Evolutionary conservation across 352 stramenopile genomes (phyloP), one percentile per base, ranked within the genome.

Genomic region (Pythium brachiatum): DNA sequence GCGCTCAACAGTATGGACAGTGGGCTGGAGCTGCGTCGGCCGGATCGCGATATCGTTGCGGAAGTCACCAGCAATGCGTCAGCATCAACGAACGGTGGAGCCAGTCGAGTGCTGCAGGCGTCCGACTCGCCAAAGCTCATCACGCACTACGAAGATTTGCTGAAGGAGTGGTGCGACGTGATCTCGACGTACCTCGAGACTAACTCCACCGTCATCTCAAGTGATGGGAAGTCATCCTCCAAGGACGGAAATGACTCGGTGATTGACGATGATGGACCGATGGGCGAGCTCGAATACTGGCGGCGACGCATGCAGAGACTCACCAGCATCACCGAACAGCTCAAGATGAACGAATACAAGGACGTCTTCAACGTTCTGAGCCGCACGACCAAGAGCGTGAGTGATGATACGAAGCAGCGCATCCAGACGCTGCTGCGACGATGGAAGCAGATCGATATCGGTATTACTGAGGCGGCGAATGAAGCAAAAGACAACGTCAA

Each of bases 401-500:
- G 83, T 32, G 85, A 95, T 25, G 87, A 94, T 59, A 89, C 73
- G 1, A 98, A 98, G 65, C 88, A 97, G 58, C 97, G 96, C 51
- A 95, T 98, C 36, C 92, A 98, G 60, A 92, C 82, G 16, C 74
- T 98, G 26, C 70, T 99, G 8, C 85, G 92, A 16, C 79, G 95
- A n/a, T 99, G 97, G 97, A 98, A 98, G 62, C 92, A 98, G 70
- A 98, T 99, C 53, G 97, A 99, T 64, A 97, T 99, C 63, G 94
- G 96, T 39, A 98, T 99, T 70, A 99, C 96, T 0, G 97, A 99
- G 75, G 90, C 96, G 0, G 95, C 95, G 4, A 99, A 99, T 62
- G 97, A 99, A 75, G 97, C 97, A 44, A 99, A 99, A 68, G 97
- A 99, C 75, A 99, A 99, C 74, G 92, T 98, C 43, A 99, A 99